Evolutionary conservation across 2,329 filamentous ascomycete species (phyloP), one percentile per base, ranked within the genome.

Genomic region (Chrysoporthe puriensis): DNA sequence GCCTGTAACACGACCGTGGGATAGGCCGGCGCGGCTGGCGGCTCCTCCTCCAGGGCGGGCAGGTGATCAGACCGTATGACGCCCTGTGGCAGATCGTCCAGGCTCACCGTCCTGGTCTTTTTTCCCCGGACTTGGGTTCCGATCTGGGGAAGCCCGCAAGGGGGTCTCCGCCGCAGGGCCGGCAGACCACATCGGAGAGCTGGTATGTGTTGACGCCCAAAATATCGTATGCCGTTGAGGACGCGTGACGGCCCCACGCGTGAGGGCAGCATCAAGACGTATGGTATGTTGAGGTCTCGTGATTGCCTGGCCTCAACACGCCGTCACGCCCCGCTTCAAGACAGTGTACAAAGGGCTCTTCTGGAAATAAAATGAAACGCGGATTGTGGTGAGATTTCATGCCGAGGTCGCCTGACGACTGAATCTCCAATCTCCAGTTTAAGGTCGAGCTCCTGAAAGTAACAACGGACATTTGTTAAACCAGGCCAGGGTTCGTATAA

Each of bases 1-100:
- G 93, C 95, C 77, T 97, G 94, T 75, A 93, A 88, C 67, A 98
- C 83, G 60, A 98, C 91, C n/a, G 93, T 91, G 18, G 96, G 94
- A 78, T 97, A 97, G 5, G 81, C 75, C 18, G 86, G 85, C 18
- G 73, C 80, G 65, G 80, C 75, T 13, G 86, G 85, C 11, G 73
- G 80, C 63, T 81, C 77, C 36, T 82, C 78, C 70, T 81, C 76
- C 66, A 81, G 74, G 44, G 54, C 59, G 58, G 57, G 68, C 16
- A 76, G 71, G n/a, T 77, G 75, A 44, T 78, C 75, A 40, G 80
- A 67, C 42, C 79, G 75, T 50, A 84, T 76, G 40, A 80, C 73
- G 32, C 85, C 86, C 73, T 88, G 86, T 5, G 86, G 86, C 43
- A 90, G 79, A 62, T 89, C 86, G 11, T 84, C 82, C 4, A 89